These are phyloP conservation scores for Trichoderma atroviride DNA, from an alignment of 2,329 filamentous ascomycete genomes.

Conservation along the genomic window DNA sequence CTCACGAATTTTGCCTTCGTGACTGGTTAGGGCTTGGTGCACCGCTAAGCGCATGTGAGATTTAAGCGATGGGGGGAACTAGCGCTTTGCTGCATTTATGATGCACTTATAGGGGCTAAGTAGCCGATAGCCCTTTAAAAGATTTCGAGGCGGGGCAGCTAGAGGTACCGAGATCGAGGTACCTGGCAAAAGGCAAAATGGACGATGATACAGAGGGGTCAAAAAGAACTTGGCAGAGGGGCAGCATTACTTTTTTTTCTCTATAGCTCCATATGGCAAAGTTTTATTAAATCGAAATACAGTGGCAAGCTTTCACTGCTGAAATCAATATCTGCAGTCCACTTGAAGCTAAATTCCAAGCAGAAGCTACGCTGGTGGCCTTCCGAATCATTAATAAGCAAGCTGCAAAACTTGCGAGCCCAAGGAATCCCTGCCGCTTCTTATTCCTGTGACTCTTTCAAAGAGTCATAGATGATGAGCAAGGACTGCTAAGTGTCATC, in stretches of 20 bases:
- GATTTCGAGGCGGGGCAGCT: slow-evolving; percentile 35
- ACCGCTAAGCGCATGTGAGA: slow-evolving; percentile 35
- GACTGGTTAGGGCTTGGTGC: slow-evolving; percentile 46
- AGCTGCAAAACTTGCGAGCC: background rate
- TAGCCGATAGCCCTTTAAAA: slow-evolving; percentile 30
- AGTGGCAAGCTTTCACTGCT: background rate
- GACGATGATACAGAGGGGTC: slow-evolving; percentile 4
- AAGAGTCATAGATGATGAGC: slow-evolving; percentile 24
- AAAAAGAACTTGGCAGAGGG: slow-evolving; percentile 3
- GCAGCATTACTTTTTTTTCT: background rate
- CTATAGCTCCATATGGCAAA: background rate
- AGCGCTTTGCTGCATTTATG: slow-evolving; percentile 34
- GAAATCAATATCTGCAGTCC: background rate
- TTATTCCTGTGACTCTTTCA: background rate
- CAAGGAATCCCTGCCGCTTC: background rate
- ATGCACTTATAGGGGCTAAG: slow-evolving; percentile 34
- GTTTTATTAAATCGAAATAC: background rate
- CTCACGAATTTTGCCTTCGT: slow-evolving; percentile 41
- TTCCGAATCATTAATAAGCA: slow-evolving; percentile 17
- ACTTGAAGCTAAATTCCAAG: background rate
- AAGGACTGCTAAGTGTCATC: background rate
- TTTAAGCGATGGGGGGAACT: slow-evolving; percentile 35
- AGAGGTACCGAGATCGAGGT: background rate
- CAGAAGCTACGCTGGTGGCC: background rate
- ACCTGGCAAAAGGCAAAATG: slow-evolving; percentile 1